Evolutionary conservation across 2,329 filamentous ascomycete genomes (phyloP), one percentile per base, ranked within the genome.

Genomic region (Magnaporthiopsis incrustans): DNA sequence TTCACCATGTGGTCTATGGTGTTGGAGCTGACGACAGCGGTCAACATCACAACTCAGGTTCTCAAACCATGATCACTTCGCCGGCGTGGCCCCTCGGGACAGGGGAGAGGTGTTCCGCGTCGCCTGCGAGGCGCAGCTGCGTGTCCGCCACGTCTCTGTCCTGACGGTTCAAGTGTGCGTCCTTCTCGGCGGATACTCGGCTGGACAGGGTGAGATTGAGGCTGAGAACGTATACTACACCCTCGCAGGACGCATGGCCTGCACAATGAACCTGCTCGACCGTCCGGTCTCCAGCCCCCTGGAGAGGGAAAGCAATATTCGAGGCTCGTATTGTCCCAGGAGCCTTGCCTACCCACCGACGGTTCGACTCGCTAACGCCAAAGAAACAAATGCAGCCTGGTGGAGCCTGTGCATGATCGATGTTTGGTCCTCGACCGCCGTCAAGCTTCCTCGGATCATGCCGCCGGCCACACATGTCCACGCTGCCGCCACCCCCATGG

Each of bases 401-500:
- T 77, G 76, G 76, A 71, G 74, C 2, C 67, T 77, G 1, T 76
- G 72, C 66, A 77, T 78, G 76, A 75, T 77, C 59, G 76, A 78
- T 62, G 71, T 74, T 25, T 78, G 76, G 76, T 75, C 72, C 12
- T 74, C 75, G 2, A 70, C 72, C 14, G 76, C 75, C 2, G 68
- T 77, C 4, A 69, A 72, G 5, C 66, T 77, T 12, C 74, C 75
- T 12, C 70, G 73, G 15, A 71, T 74, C 61, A 69, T 77, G 35
- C 60, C 65, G 22, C 4, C 14, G 70, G 68, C 10, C 61, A 66
- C 22, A 64, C 75, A 53, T 25, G 7, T 14, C 44, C 22, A n/a
- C 44, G 44, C 44, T 18, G 44, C 44, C 22, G 22, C 22, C 0
- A 68, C 76, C 12, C 77, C 77, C 0, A 74, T 76, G 65, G 72